These are phyloP conservation scores for Tulasnella sp. DNA, from an alignment of 768 basidiomycete species.

Conservation along the genomic window DNA sequence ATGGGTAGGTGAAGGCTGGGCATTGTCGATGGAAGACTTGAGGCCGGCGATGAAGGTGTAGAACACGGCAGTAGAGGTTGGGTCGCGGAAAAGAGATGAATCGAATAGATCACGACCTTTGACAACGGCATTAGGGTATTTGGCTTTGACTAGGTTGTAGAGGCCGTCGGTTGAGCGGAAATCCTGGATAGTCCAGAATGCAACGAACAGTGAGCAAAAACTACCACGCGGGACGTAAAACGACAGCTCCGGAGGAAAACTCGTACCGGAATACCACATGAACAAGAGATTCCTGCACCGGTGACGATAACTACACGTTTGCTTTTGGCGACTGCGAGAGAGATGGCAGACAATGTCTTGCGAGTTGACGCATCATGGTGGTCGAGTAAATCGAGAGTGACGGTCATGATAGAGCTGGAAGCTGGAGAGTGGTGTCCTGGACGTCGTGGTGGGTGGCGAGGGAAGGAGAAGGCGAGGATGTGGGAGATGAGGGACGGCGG, in stretches of 20 bases:
- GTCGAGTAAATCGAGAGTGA: slow-evolving; percentile 42
- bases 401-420: slow-evolving; percentile 36
- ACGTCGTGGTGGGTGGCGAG: neutral
- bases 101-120: slow-evolving; percentile 97
- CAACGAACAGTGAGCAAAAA: slow-evolving; percentile 4
- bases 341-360: slow-evolving; percentile 64
- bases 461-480: neutral
- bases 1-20: slow-evolving; percentile 85
- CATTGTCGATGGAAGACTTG: slow-evolving; percentile 76
- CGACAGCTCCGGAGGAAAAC: neutral
- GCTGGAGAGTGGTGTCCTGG: neutral
- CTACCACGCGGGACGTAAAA: neutral
- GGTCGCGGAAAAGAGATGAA: slow-evolving; percentile 84
- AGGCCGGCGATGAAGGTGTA: slow-evolving; percentile 94
- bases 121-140: slow-evolving; percentile 78
- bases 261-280: slow-evolving; percentile 92
- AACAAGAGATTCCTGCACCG: slow-evolving; percentile 96
- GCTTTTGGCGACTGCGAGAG: slow-evolving; percentile 76
- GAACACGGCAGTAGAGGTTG: slow-evolving; percentile 84
- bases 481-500: neutral
- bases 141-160: slow-evolving; percentile 85
- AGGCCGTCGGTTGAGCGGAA: slow-evolving; percentile 94
- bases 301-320: slow-evolving; percentile 89
- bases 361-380: slow-evolving; percentile 39
- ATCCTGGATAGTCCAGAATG: slow-evolving; percentile 59